These are phyloP conservation scores for Moniliella sp. DNA, from an alignment of 1,284 basidiomycete species.

Conservation along the genomic window DNA sequence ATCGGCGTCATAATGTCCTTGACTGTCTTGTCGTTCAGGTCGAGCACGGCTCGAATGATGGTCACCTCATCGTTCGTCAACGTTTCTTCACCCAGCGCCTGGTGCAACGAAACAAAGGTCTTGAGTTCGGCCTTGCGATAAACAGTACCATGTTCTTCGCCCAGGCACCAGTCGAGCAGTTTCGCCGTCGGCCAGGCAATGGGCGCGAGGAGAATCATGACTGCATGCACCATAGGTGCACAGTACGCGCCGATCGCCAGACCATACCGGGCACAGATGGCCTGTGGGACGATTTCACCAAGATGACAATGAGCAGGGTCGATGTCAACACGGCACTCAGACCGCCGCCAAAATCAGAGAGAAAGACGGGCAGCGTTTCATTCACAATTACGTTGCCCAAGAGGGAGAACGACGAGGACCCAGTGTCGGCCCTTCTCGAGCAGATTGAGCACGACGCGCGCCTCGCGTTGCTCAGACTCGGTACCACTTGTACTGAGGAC, in stretches of 20 bases:
- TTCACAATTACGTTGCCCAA: conserved; percentile 64
- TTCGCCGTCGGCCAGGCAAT: conserved; percentile 36
- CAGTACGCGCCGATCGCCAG: conserved; percentile 74
- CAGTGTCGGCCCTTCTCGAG: conserved; percentile 68
- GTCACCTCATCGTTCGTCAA: conserved; percentile 63
- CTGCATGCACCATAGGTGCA: conserved; percentile 44
- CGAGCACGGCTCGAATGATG: conserved; percentile 36
- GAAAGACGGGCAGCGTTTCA: conserved; percentile 35
- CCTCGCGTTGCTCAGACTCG: conserved; percentile 38
- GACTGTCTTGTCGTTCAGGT: conserved; percentile 43
- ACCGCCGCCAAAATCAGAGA: conserved; percentile 29
- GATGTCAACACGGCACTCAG: conserved; percentile 22
- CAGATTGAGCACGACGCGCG: conserved; percentile 40
- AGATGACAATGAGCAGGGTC: conserved; percentile 37
- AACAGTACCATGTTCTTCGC: conserved; percentile 36
- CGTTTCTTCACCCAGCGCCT: conserved; percentile 60
- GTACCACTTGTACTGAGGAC: conserved; percentile 62
- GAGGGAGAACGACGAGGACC: conserved; percentile 62
- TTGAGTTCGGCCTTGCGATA: conserved; percentile 46
- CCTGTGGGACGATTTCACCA: conserved; percentile 36
- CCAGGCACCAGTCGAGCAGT: conserved; percentile 36
- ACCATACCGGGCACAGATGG: conserved; percentile 65
- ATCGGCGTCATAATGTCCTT: conserved; percentile 43
- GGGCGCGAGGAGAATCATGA: conserved; percentile 37
- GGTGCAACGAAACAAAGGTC: conserved; percentile 55